phyloP scores from a whole-genome alignment of 257 asterid species.

The Jacaranda copaia region DNA sequence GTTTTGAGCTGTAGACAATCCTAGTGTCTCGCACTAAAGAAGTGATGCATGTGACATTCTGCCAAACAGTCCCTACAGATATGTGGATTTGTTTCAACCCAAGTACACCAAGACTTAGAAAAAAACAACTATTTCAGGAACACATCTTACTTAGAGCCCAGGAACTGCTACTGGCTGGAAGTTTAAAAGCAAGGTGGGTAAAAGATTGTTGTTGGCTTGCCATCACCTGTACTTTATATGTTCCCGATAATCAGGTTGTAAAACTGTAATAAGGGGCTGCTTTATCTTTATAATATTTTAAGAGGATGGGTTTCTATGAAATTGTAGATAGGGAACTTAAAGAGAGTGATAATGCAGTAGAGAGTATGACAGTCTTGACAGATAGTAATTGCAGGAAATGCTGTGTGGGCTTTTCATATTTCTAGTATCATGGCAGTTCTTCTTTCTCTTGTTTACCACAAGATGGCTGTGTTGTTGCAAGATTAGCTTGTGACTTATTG shows the following conservation, averaged over 20 bases:
- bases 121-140: background rate
- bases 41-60: background rate
- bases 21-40: background rate
- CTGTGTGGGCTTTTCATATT: background rate
- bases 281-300: background rate
- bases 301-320: background rate
- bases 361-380: background rate
- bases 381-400: background rate
- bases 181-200: background rate
- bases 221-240: too few relatives aligned
- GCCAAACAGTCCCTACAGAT: background rate
- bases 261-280: background rate
- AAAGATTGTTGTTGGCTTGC: background rate
- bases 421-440: background rate
- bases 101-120: background rate
- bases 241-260: background rate
- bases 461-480: background rate
- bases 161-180: too few relatives aligned
- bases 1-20: background rate
- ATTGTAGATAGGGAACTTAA: background rate
- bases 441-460: background rate
- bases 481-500: background rate
- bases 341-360: background rate
- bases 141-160: too few relatives aligned
- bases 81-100: background rate